Evolutionary conservation across 305 asterid species (phyloP).

Genomic region (Coffea humblotiana): DNA sequence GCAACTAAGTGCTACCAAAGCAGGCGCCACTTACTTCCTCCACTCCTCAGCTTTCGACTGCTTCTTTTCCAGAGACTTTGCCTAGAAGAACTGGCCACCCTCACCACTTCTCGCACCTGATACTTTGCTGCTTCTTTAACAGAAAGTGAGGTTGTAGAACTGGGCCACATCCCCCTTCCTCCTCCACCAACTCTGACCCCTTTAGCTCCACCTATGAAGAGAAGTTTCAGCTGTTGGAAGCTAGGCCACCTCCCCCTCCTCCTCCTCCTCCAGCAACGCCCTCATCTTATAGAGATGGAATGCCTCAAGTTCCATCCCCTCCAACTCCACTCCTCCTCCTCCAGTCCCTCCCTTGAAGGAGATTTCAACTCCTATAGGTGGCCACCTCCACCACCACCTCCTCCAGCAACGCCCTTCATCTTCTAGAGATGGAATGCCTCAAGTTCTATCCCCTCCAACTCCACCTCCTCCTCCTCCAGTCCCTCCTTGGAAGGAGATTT

Average conservation of each 20-base stretch:
- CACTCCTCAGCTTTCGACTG: constrained; percentile 13
- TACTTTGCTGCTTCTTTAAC: constrained; percentile 22
- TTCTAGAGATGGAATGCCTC: constrained; percentile 30
- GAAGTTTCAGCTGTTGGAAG: constrained; percentile 13
- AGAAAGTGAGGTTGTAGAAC: constrained; percentile 20
- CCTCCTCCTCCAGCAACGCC: constrained; percentile 14
- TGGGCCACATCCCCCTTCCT: constrained; percentile 9
- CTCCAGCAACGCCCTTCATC: constrained; percentile 16
- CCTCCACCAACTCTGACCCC: constrained; percentile 28
- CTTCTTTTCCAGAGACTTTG: constrained; percentile 1
- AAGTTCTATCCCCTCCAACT: constrained; percentile 38
- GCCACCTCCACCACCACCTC: constrained; percentile 34
- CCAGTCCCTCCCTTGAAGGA: constrained; percentile 31
- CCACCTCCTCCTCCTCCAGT: constrained; percentile 41
- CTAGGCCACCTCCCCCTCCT: not conserved
- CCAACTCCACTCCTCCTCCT: constrained; percentile 40
- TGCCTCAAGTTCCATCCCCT: constrained; percentile 37
- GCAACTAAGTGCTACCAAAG: not conserved
- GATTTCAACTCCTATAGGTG: constrained; percentile 32
- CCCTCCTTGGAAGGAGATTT: constrained; percentile 29
- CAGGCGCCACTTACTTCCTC: constrained; percentile 28
- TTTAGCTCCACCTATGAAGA: constrained; percentile 20
- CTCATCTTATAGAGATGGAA: constrained; percentile 31
- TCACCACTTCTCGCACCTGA: constrained; percentile 23
- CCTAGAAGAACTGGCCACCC: constrained; percentile 11